These are phyloP conservation scores for Anaeromyces robustus DNA, from an alignment of 192 early-diverging fungal species.

Conservation along the genomic window DNA sequence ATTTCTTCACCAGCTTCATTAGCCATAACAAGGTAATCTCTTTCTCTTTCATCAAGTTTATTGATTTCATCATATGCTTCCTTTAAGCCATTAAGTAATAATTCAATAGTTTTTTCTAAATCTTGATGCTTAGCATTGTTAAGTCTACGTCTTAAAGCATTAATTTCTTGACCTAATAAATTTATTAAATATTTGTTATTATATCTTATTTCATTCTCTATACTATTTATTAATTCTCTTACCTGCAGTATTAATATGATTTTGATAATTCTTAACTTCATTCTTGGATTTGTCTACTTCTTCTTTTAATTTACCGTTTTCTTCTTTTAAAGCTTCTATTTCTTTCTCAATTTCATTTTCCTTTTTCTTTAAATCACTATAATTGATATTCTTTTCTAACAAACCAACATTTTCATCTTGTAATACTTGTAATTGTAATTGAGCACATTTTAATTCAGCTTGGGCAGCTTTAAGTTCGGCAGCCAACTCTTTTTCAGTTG, in stretches of 20 bases:
- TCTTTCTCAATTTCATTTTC: background rate
- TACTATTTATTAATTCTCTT: background rate
- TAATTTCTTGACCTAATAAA: background rate
- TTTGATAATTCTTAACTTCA: background rate
- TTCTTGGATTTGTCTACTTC: background rate
- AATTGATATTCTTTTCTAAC: background rate
- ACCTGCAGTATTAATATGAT: background rate
- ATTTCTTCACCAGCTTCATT: background rate
- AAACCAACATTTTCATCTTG: background rate
- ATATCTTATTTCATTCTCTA: no score
- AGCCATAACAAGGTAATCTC: background rate
- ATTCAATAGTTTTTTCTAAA: background rate
- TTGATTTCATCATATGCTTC: background rate
- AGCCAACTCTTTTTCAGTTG: background rate
- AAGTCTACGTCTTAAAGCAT: background rate
- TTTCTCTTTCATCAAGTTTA: background rate
- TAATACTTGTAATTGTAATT: background rate
- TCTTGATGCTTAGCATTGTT: background rate
- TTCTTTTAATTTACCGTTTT: background rate
- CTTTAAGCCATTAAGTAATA: background rate
- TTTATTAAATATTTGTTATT: background rate
- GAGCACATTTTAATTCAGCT: background rate
- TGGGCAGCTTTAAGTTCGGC: background rate
- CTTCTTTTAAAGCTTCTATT: background rate
- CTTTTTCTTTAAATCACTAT: background rate